Evolutionary conservation across 345 rosid genomes (phyloP), one percentile per base, ranked within the genome.

Genomic region (Camelina hispida): DNA sequence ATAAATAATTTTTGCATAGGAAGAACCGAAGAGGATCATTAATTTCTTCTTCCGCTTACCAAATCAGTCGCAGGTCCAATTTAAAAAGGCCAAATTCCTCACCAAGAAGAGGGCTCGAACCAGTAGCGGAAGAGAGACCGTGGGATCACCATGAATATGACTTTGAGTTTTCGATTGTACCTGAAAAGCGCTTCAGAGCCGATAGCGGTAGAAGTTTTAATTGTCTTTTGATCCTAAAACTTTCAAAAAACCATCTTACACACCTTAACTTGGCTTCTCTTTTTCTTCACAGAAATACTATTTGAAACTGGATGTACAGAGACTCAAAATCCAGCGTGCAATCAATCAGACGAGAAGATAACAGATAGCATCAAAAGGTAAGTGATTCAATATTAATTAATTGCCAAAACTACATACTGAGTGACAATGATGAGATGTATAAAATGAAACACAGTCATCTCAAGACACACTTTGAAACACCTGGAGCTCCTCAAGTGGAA

Each of bases 281-380:
- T 66, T 55, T 28, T 28, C 30, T 28, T 9, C 23, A 37, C 83
- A 94, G 97, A 92, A 65, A 65, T 84, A 50, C 68, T 88, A 81
- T 80, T 85, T 62, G 97, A 90, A 84, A 94, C 96, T 57, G 93
- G 84, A 73, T 91, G 89, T 25, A 90, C 97, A 62, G 91, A 84
- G 81, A 84, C 89, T 76, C 93, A 82, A 72, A 75, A 38, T 28
- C 89, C 83, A 17, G 50, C 66, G 23, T 20, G 22, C 67, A 71
- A 51, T 79, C 85, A 81, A 68, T 73, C 83, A 48, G 74, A 81
- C 20, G 96, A 92, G 81, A 83, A 78, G 82, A 82, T 88, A 37
- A 89, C 96, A 0, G 89, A 92, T 44, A 76, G 83, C 20, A 90
- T 94, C 80, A 79, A 82, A 77, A 84, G 67, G 98, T 94, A 81